A percentile compares a stretch with the other conserved stretches of the same genome.
Conservation (phyloP, 805 yeast genomes). For the Saturnispora sanitii region DNA sequence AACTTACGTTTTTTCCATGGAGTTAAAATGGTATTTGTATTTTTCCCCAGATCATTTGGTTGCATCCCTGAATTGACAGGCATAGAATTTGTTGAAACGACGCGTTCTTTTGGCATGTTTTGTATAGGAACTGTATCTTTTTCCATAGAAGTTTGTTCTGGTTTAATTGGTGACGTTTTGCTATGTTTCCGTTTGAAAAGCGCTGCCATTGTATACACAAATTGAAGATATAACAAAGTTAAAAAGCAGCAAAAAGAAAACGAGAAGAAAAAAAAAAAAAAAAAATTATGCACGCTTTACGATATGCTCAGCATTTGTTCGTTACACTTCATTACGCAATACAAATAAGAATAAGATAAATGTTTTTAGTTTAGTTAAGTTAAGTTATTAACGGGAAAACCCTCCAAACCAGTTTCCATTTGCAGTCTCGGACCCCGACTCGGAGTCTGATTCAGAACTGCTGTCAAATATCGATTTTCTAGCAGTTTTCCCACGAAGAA, state of each 20-base stretch:
- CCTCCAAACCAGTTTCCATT: slow-evolving; percentile 16
- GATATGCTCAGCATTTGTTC: neutral
- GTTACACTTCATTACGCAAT: neutral
- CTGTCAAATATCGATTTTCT: neutral
- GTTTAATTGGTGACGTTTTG: neutral
- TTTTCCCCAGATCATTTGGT: no score
- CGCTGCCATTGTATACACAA: neutral
- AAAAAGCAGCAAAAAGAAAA: neutral
- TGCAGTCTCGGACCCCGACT: no score
- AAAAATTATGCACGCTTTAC: neutral
- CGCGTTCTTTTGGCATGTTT: no score
- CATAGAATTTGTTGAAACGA: neutral
- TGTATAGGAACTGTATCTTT: neutral
- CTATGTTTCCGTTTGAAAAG: neutral
- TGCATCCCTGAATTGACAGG: neutral
- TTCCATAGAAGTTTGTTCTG: neutral
- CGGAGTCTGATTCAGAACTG: neutral
- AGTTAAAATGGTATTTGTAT: slow-evolving; percentile 16
- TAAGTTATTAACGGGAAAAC: slow-evolving; percentile 9
- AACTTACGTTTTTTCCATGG: slow-evolving; percentile 66
- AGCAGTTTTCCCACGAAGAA: neutral
- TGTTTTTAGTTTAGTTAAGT: no score
- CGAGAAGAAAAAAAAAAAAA: neutral
- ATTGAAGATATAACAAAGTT: no score
- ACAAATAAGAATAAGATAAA: no score